These are phyloP conservation scores for Trichophyton schoenleinii DNA, from an alignment of 2,329 filamentous ascomycete genomes.

Conservation along the genomic window DNA sequence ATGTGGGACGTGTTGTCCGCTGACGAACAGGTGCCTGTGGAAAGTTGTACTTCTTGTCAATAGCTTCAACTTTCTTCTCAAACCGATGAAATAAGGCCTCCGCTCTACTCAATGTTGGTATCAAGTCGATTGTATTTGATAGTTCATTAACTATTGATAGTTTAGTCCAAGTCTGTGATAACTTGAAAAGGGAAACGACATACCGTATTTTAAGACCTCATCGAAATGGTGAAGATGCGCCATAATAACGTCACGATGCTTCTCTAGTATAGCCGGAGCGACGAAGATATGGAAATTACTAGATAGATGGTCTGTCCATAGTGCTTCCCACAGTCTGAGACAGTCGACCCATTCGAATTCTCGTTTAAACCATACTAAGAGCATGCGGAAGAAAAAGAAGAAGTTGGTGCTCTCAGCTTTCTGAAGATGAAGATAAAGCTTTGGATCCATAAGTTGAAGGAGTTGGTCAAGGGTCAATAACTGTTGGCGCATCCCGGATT, in stretches of 20 bases:
- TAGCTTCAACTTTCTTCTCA: conserved; percentile 73
- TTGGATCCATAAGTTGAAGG: conserved; percentile 91
- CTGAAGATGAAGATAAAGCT: conserved; percentile 81
- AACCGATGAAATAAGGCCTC: conserved; percentile 82
- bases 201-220: conserved; percentile 91
- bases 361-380: conserved; percentile 96
- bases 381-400: conserved; percentile 99
- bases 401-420: conserved; percentile 93
- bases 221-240: conserved; percentile 87
- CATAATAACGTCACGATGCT: conserved; percentile 94
- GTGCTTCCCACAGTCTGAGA: conserved; percentile 73
- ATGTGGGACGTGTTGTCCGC: conserved; percentile 4
- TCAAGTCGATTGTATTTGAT: conserved; percentile 80
- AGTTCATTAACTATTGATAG: conserved; percentile 71
- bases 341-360: conserved; percentile 88
- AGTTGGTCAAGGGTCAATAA: conserved; percentile 85
- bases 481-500: conserved; percentile 90
- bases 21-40: conserved; percentile 42
- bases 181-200: conserved; percentile 22
- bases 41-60: conserved; percentile 85
- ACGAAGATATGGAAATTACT: conserved; percentile 92
- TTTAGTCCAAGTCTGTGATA: not conserved
- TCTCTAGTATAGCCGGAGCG: conserved; percentile 85
- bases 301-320: conserved; percentile 88
- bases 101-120: conserved; percentile 72